These are phyloP conservation scores for Nannochloris sp. DNA, from an alignment of 139 green algal genomes.

Conservation along the genomic window DNA sequence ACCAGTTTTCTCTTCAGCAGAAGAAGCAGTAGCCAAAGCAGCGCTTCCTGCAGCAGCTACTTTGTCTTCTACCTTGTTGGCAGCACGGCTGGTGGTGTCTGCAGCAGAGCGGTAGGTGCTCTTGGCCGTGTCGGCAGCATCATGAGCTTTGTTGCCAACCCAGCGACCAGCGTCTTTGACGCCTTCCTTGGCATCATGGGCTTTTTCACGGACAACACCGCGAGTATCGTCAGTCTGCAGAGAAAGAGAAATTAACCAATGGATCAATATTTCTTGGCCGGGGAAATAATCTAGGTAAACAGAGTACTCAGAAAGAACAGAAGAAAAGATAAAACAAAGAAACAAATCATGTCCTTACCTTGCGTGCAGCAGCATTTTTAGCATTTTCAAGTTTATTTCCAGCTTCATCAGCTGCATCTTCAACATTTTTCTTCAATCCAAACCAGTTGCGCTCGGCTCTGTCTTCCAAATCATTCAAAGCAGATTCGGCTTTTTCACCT, in stretches of 20 bases:
- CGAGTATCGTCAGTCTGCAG: neutral
- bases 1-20: neutral
- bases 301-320: too few relatives aligned
- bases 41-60: neutral
- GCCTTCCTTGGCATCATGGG: neutral
- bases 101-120: neutral
- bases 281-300: too few relatives aligned
- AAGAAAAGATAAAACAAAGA: too few relatives aligned
- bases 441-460: neutral
- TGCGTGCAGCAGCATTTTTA: neutral
- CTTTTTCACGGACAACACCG: neutral
- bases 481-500: neutral
- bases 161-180: neutral
- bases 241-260: too few relatives aligned
- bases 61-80: neutral
- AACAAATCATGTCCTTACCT: too few relatives aligned
- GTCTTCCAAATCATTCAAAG: neutral
- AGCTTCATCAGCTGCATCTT: neutral
- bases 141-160: neutral
- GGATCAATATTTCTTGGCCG: too few relatives aligned
- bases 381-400: neutral
- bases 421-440: neutral
- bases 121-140: neutral
- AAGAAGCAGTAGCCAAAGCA: neutral
- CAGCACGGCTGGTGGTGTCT: neutral